These are phyloP conservation scores for Cyclostephanos tholiformis DNA, from an alignment of 108 stramenopile genomes.

Conservation along the genomic window DNA sequence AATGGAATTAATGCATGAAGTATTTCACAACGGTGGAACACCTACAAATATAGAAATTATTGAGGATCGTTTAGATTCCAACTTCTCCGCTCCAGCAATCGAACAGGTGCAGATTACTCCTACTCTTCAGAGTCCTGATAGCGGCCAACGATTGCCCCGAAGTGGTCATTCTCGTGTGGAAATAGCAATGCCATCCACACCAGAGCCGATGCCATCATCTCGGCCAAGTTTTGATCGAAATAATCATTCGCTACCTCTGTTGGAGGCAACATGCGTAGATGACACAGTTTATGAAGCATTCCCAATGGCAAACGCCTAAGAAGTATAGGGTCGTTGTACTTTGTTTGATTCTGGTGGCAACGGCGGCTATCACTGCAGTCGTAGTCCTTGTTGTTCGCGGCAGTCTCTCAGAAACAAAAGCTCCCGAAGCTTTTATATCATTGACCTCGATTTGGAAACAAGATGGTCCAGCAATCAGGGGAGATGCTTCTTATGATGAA, in stretches of 20 bases:
- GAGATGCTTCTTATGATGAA: background rate
- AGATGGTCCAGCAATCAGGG: no score
- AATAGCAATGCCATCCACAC: background rate
- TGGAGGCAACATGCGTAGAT: background rate
- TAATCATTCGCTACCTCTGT: background rate
- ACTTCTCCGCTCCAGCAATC: background rate
- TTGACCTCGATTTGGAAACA: no score
- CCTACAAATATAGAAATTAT: background rate
- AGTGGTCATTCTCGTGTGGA: background rate
- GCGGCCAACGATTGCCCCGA: background rate
- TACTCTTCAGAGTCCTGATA: background rate
- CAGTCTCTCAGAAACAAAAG: no score
- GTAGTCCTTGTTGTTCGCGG: no score
- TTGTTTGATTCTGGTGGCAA: background rate
- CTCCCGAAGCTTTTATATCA: no score
- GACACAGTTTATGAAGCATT: background rate
- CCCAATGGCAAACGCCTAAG: background rate
- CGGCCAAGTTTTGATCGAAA: background rate
- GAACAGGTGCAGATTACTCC: background rate
- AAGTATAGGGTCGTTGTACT: background rate
- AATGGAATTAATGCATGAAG: no score
- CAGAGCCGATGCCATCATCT: background rate
- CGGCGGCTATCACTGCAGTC: background rate
- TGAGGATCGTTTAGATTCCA: background rate
- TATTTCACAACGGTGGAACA: no score